These are phyloP conservation scores for Rhodotorula glutinis DNA, from an alignment of 1,284 basidiomycete species.

Conservation along the genomic window DNA sequence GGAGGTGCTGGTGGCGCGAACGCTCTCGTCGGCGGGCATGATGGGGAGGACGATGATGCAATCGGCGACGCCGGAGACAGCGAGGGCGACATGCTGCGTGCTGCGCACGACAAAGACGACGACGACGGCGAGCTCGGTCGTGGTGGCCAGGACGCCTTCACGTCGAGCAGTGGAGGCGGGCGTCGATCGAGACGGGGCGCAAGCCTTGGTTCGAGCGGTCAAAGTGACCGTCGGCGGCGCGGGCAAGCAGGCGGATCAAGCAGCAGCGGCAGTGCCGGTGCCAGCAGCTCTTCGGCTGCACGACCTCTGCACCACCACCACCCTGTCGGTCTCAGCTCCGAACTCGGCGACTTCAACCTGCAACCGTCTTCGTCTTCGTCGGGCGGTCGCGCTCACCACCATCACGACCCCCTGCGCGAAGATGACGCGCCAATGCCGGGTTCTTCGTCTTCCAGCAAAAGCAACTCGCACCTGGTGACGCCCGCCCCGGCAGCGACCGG, in stretches of 20 bases:
- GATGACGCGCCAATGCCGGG: conserved; percentile 5
- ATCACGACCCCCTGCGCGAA: conserved; percentile 17
- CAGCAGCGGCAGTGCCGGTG: not conserved
- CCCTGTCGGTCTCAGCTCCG: conserved; percentile 30
- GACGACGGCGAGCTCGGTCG: not conserved
- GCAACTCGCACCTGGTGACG: conserved; percentile 8
- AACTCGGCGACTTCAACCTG: conserved; percentile 27
- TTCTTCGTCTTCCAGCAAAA: conserved; percentile 1
- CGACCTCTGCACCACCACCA: conserved; percentile 26
- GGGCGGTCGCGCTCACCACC: conserved; percentile 1
- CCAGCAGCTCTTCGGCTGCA: conserved; percentile 3
- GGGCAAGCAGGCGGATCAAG: not conserved
- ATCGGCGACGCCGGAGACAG: not conserved
- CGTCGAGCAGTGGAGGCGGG: conserved; percentile 3
- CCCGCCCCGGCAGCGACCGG: not conserved
- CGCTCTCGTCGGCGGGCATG: not conserved
- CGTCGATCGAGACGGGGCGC: not conserved
- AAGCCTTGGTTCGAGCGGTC: conserved; percentile 1
- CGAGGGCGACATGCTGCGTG: conserved; percentile 4
- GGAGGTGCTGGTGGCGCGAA: not conserved
- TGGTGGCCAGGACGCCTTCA: conserved; percentile 2
- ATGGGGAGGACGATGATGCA: conserved; percentile 8
- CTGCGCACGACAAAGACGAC: not conserved
- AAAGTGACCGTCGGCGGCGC: not conserved
- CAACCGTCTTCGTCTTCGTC: conserved; percentile 26